Base-by-base conservation (phyloP, 768 basidiomycete genomes). In the Rhodotorula graminis region DNA sequence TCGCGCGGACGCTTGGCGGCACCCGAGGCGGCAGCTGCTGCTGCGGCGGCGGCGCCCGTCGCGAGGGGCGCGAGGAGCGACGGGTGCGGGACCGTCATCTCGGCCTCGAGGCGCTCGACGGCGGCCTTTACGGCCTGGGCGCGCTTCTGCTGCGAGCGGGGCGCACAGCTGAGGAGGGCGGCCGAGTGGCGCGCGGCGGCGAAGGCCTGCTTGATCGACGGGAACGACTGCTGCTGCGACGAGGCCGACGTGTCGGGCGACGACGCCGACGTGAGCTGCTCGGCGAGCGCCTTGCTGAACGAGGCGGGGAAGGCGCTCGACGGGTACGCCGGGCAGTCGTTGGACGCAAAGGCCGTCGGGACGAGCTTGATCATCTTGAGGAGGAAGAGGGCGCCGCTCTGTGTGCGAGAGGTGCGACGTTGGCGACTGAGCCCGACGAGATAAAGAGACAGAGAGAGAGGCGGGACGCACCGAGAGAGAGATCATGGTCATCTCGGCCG, bases 301-400 rank as follows among this genome's bases (percentile, higher is more conserved):
- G 55, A 49, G 57, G 56, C 5, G 57, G 58, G 42, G 40, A 52
- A 2, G 33, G 31, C 23, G 58, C 59, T 64, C 18, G 65, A 50
- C 4, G 71, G 71, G 62, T 72, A 72, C 16, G 50, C 50, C 1
- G 71, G 61, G 15, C 40, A 42, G 23, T 49, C 29, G 7, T 50
- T 40, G n/a, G 65, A 50, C 7, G 71, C 67, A 57, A 72, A 72
- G 42, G 62, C 71, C 31, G 59, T 29, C 3, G 74, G 74, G 49
- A 64, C 46, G 49, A 75, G 70, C 67, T 75, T 75, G 70, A 71
- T 64, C 74, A 75, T 75, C 44, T 75, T 75, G 60, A 75, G 70
- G 10, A 75, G 64, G 64, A 75, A 75, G 19, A 75, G 70, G 10
- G 70, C 74, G 21, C 70, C 56, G 37, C 70, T 66, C 74, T 74